phyloP scores from a whole-genome alignment of 306 rosid species.

The Cyamopsis tetragonoloba region DNA sequence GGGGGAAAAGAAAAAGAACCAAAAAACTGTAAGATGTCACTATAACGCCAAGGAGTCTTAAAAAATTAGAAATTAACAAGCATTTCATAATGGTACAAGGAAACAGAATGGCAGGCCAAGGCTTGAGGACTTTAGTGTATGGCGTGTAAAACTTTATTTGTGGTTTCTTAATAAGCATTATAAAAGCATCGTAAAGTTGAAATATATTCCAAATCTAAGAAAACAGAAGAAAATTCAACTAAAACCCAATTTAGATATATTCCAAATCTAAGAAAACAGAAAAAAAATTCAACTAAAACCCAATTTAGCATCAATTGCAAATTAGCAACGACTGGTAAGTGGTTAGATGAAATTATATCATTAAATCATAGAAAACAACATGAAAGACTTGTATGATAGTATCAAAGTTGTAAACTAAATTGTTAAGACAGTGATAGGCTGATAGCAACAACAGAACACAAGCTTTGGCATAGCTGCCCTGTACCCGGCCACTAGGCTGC shows the following conservation, averaged over 20 bases:
- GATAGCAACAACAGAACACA: background rate
- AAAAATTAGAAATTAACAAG: background rate
- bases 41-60: constrained; percentile 15
- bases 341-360: constrained; percentile 13
- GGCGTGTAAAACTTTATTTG: background rate
- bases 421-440: background rate
- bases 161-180: background rate
- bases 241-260: background rate
- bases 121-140: constrained; percentile 1
- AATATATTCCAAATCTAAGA: background rate
- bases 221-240: background rate
- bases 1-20: background rate
- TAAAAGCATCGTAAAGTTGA: background rate
- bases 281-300: background rate
- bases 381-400: background rate
- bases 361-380: constrained; percentile 6
- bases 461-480: background rate
- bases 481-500: background rate
- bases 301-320: background rate
- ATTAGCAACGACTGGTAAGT: background rate
- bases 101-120: background rate
- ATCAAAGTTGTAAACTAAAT: too few species aligned
- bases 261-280: background rate
- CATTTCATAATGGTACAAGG: background rate
- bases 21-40: constrained; percentile 15